These are phyloP conservation scores for Neurospora sp. DNA, from an alignment of 2,329 filamentous ascomycete genomes.

Conservation along the genomic window DNA sequence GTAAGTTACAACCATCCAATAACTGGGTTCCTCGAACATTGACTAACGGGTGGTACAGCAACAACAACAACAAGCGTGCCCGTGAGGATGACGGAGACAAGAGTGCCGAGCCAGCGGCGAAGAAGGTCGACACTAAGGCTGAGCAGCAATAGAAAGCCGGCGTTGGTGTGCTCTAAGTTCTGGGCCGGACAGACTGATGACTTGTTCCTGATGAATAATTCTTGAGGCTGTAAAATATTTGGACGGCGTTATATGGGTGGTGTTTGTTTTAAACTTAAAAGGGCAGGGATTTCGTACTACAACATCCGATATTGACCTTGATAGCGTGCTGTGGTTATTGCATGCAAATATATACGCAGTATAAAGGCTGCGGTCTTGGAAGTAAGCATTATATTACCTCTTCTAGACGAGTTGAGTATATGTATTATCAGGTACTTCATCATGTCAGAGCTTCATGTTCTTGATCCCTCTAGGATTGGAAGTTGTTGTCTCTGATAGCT, in stretches of 20 bases:
- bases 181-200: background rate
- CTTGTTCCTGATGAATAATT: background rate
- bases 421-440: background rate
- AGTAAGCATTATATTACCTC: background rate
- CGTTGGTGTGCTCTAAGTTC: background rate
- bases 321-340: background rate
- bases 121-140: background rate
- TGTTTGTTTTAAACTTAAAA: background rate
- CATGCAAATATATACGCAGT: background rate
- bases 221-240: slow-evolving; percentile 1
- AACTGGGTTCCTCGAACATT: slow-evolving; percentile 22
- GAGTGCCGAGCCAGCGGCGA: slow-evolving; percentile 31
- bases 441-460: background rate
- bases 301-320: background rate
- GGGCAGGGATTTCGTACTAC: background rate
- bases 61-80: slow-evolving; percentile 41
- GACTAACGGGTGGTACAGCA: slow-evolving; percentile 15
- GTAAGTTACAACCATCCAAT: slow-evolving; percentile 10
- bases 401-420: background rate
- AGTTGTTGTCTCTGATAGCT: background rate
- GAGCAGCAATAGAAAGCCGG: slow-evolving; percentile 8
- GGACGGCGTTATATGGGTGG: slow-evolving; percentile 3
- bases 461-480: background rate
- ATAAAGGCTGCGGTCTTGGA: background rate
- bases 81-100: slow-evolving; percentile 40